Conservation (phyloP, 1,284 basidiomycete genomes). For the Coniferiporia weirii region DNA sequence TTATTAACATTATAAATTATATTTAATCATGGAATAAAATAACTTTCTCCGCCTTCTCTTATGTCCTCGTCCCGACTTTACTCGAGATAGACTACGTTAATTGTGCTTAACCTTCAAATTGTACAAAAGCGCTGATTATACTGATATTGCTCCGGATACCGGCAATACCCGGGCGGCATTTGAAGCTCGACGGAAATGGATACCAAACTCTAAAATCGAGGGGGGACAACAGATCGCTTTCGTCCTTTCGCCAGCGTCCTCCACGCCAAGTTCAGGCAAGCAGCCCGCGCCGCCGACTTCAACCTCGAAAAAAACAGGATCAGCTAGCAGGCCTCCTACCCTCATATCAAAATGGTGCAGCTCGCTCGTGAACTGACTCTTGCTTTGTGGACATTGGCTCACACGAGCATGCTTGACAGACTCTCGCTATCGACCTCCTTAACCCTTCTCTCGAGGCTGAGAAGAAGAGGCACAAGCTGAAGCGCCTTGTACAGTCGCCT, state of each 20-base stretch:
- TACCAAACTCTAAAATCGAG: not conserved
- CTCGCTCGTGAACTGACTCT: not conserved
- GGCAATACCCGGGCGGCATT: not conserved
- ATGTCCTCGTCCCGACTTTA: too few species aligned
- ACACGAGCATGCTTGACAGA: slow-evolving; percentile 41
- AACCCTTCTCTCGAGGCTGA: slow-evolving; percentile 90
- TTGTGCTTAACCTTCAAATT: too few species aligned
- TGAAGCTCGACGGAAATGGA: not conserved
- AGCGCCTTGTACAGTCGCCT: slow-evolving; percentile 96
- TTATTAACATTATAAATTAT: too few species aligned
- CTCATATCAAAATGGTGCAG: slow-evolving; percentile 10
- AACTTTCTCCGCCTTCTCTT: too few species aligned
- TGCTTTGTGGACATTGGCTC: not conserved
- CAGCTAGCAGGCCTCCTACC: not conserved
- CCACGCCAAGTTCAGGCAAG: not conserved
- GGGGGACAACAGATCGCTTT: not conserved
- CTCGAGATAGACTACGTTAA: too few species aligned
- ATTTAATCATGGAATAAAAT: too few species aligned
- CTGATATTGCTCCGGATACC: not conserved
- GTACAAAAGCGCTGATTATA: too few species aligned
- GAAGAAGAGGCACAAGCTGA: slow-evolving; percentile 95
- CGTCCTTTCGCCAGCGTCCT: not conserved
- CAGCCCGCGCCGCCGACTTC: slow-evolving; percentile 3
- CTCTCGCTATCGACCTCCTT: slow-evolving; percentile 97
- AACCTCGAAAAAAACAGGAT: slow-evolving; percentile 1